Evolutionary conservation across 2,329 filamentous ascomycete species (phyloP), one percentile per base, ranked within the genome.

Genomic region (Fusarium sp.): DNA sequence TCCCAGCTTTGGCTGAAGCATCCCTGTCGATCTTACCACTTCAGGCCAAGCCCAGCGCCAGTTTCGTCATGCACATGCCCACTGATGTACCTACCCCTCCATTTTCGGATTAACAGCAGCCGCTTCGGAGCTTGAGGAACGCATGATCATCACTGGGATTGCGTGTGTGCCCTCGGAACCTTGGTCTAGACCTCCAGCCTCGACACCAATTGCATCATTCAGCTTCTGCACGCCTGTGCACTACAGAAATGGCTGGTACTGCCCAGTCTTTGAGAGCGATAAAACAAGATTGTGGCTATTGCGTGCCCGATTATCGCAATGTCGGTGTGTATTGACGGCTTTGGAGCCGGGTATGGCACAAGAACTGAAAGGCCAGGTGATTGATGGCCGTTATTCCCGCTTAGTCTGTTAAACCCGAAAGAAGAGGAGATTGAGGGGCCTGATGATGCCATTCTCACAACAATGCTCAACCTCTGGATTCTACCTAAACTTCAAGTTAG

Each of bases 1-100:
- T 63, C 14, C 49, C 58, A 49, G 48, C 43, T 68, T 58, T 45
- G 26, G 26, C 20, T 10, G 9, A 24, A 6, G 18, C 38, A 62
- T 63, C 49, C 66, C 44, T 66, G 66, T 42, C 33, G n/a, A 49
- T 39, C 66, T 63, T 69, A 39, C 67, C 51, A 15, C 3, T 10
- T 51, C 50, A 3, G 62, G 66, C 17, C 34, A 68, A 65, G 59
- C n/a, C 24, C 31, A 24, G 5, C 53, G 67, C 67, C 67, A 51
- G 36, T 14, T 20, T 50, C 67, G 67, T 70, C 67, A 70, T 70
- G n/a, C 11, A 53, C 49, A 59, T 58, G 3, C 61, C 24, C 40
- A 34, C 34, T 45, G 39, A 31, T 48, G 26, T 34, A 6, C 56
- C 28, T 26, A 17, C 31, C 49, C 10, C 34, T 7, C 17, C 18